Evolutionary conservation across 2,329 filamentous ascomycete species (phyloP), one percentile per base, ranked within the genome.

Genomic region (Phialemoniopsis sp.): DNA sequence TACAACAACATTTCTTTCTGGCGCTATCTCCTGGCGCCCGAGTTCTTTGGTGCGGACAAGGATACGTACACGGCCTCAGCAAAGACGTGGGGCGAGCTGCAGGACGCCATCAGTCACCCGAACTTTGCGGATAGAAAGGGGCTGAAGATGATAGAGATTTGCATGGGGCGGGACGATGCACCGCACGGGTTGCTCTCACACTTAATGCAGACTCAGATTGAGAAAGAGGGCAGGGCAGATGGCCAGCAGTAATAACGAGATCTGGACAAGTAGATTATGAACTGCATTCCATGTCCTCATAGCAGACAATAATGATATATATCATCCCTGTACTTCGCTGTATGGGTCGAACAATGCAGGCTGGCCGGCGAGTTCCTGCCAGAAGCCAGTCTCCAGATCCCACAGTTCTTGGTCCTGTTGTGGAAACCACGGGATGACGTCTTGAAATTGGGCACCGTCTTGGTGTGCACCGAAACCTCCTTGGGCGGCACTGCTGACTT

Each of bases 1-100:
- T 95, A 95, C 68, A 95, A 95, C 56, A 87, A 95, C 55, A 82
- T 95, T 41, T 72, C 77, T 42, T 60, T 68, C 10, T 95, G 89
- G 89, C 72, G 83, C 37, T 86, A 83, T 68, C 46, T 50, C 39
- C 44, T 49, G 3, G 33, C 48, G 2, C 44, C 49, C 8, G 38
- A 32, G 8, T 43, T 46, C 2, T 52, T 52, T 36, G 50, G 50
- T 13, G 46, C 44, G 19, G 37, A 35, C 3, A 41, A 43, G 2
- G 30, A 41, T 9, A 37, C 19, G 15, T n/a, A 32, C 14, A 41
- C 39, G 5, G 10, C 16, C 16, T 9, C 19, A 5, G 39, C 28
- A 6, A 14, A 10, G 35, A 41, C 18, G 5, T 41, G 39, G 39
- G 35, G 16, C 4, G 39, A 41, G 3, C 39, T 41, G 7, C n/a